These are phyloP conservation scores for Cladosporium sp. DNA, from an alignment of 2,329 filamentous ascomycete species.

Conservation along the genomic window DNA sequence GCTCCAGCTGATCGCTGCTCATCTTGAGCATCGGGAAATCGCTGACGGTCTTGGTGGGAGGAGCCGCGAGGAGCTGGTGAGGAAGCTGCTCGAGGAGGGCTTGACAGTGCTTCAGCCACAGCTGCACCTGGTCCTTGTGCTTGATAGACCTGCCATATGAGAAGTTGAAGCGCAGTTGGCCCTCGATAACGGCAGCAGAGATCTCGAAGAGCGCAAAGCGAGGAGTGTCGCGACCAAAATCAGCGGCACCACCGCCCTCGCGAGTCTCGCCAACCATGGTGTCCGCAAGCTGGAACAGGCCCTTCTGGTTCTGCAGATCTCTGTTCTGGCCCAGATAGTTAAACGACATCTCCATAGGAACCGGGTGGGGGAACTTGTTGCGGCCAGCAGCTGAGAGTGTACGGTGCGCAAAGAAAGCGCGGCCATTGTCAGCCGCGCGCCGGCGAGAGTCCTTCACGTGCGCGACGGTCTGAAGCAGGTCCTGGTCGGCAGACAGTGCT, in stretches of 20 bases:
- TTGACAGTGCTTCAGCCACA: slow-evolving; percentile 4
- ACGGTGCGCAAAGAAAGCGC: slow-evolving; percentile 8
- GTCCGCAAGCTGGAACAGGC: slow-evolving; percentile 7
- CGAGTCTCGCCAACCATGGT: slow-evolving; percentile 9
- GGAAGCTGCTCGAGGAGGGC: slow-evolving; percentile 1
- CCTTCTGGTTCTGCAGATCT: slow-evolving; percentile 8
- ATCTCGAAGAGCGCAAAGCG: slow-evolving; percentile 10
- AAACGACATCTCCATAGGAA: slow-evolving; percentile 10
- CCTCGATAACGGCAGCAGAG: slow-evolving; percentile 7
- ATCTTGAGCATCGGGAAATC: slow-evolving; percentile 9
- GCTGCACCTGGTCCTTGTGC: slow-evolving; percentile 4
- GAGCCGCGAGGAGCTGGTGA: slow-evolving; percentile 1
- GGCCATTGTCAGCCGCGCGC: slow-evolving; percentile 3
- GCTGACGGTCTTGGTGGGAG: slow-evolving; percentile 5
- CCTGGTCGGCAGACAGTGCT: neutral
- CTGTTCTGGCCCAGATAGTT: slow-evolving; percentile 8
- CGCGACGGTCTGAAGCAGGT: slow-evolving; percentile 4
- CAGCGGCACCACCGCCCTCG: slow-evolving; percentile 4
- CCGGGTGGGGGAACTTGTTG: slow-evolving; percentile 4
- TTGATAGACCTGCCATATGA: slow-evolving; percentile 3
- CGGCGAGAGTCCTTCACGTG: slow-evolving; percentile 7
- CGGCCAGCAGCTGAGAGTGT: slow-evolving; percentile 1
- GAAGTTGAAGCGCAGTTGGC: slow-evolving; percentile 6
- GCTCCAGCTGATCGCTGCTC: slow-evolving; percentile 1
- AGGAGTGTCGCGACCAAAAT: slow-evolving; percentile 5